Evolutionary conservation across 768 basidiomycete genomes (phyloP).

Genomic region (Suillus subluteus): DNA sequence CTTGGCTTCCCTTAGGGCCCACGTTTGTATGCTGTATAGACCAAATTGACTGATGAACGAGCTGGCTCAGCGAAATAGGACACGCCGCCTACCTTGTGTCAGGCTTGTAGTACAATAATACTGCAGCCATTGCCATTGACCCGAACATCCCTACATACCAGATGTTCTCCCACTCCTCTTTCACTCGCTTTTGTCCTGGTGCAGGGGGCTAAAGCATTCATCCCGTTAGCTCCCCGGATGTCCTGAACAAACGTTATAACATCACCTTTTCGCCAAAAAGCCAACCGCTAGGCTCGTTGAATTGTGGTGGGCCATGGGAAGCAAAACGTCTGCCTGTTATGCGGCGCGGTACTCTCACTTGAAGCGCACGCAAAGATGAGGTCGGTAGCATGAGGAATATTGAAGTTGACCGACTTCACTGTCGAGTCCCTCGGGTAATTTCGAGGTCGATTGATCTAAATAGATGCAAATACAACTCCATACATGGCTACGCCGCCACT

Average conservation of each 20-base stretch:
- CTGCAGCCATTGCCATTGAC: constrained; percentile 71
- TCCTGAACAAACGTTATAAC: constrained; percentile 5
- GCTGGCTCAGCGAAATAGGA: constrained; percentile 6
- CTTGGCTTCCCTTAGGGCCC: constrained; percentile 92
- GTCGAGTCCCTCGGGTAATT: constrained; percentile 2
- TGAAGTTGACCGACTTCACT: background rate
- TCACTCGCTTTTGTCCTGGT: constrained; percentile 82
- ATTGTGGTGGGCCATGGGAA: constrained; percentile 80
- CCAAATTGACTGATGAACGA: constrained; percentile 3
- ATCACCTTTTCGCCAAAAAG: constrained; percentile 89
- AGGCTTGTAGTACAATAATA: constrained; percentile 89
- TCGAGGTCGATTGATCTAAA: constrained; percentile 23
- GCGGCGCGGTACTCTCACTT: constrained; percentile 23
- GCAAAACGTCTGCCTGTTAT: constrained; percentile 52
- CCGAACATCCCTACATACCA: constrained; percentile 96
- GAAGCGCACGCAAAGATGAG: constrained; percentile 47
- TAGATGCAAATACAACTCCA: constrained; percentile 31
- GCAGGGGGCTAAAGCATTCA: constrained; percentile 59
- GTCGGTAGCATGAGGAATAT: constrained; percentile 46
- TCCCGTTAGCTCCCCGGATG: constrained; percentile 8
- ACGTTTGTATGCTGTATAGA: constrained; percentile 76
- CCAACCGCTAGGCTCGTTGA: constrained; percentile 87
- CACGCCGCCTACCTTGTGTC: constrained; percentile 75
- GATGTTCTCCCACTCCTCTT: constrained; percentile 88
- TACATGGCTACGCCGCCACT: no score